Base-by-base conservation (phyloP, 2,329 filamentous ascomycete genomes). In the Pseudodiploospora longispora region DNA sequence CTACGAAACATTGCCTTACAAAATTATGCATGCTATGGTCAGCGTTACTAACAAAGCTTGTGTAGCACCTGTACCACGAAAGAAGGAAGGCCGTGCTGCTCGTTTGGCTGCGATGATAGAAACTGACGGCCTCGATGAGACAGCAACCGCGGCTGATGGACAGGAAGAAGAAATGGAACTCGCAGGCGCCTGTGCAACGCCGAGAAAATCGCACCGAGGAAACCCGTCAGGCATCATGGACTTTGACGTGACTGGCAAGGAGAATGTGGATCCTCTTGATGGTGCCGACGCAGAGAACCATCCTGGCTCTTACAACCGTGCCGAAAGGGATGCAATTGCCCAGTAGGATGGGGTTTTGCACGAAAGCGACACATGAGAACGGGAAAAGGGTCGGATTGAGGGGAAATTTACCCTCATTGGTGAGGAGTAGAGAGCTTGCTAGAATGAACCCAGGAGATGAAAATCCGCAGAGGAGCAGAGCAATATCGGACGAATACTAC, bases 61-160 rank as follows among this genome's bases (percentile, higher is more conserved):
- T 30, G 9, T 42, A 72, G 71, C 72, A 9, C 73, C 73, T 5
- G 67, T 75, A 9, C 73, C 73, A 30, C 66, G 73, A 37, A 76
- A 76, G 59, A 76, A 76, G 53, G 73, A 76, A 59, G 73, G 73
- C 31, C 68, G 73, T 6, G 73, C 73, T n/a, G 72, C 73, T 34
- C 68, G 73, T 10, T 57, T 76, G 27, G 72, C 72, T 8, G 71
- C 71, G 30, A 69, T 75, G 64, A 71, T 74, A 67, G 68, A 71
- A 46, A 61, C 62, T 19, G 68, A 71, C 41, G 64, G 50, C 36
- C 50, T 54, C 12, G 43, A n/a, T 5, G 10, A 19, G 5, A 6
- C 36, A 12, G 10, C 38, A 12, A 37, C 29, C 5, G 10, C 34
- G 10, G 30, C 41, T 7, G 41, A 42, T 8, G 31, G 10, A 27